Percentiles rank a stretch among this genome's conserved stretches.
Conservation (phyloP, 345 rosid genomes). For the Rubroshorea leprosula region DNA sequence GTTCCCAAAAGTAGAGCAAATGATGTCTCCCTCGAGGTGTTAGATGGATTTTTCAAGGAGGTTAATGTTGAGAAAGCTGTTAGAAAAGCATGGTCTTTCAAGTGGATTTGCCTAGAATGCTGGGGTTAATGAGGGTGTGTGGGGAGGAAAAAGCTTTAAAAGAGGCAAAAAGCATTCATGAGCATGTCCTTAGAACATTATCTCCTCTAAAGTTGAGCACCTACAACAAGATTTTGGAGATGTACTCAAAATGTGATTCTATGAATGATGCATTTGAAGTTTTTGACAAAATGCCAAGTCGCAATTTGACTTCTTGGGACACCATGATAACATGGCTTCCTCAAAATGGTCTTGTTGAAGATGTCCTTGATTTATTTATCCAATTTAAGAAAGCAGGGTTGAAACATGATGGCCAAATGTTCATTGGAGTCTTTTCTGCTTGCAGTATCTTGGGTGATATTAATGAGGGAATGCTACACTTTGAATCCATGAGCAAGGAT, state of each 20-base stretch:
- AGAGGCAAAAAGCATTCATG: conserved; percentile 59
- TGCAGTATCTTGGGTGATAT: no score
- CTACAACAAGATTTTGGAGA: no score
- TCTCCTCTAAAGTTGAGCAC: conserved; percentile 33
- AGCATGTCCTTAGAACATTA: conserved; percentile 28
- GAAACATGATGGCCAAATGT: conserved; percentile 39
- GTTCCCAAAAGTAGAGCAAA: conserved; percentile 17
- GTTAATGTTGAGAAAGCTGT: conserved; percentile 55
- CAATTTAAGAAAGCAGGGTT: conserved; percentile 53
- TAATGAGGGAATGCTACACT: conserved; percentile 75
- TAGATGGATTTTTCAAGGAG: conserved; percentile 48
- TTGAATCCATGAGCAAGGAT: conserved; percentile 56
- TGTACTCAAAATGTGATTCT: no score
- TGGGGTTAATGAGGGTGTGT: conserved; percentile 49
- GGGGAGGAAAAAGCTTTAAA: conserved; percentile 53
- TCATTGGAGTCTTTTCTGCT: no score
- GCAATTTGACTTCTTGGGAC: no score
- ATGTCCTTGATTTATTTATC: conserved; percentile 57
- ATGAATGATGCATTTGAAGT: no score
- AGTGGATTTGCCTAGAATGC: conserved; percentile 41
- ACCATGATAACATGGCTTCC: conserved; percentile 59
- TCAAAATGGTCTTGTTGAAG: no score
- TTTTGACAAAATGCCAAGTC: no score
- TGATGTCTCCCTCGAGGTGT: conserved; percentile 31
- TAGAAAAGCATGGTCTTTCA: conserved; percentile 31